Evolutionary conservation across 257 asterid species (phyloP).

Genomic region (Lantana camara): DNA sequence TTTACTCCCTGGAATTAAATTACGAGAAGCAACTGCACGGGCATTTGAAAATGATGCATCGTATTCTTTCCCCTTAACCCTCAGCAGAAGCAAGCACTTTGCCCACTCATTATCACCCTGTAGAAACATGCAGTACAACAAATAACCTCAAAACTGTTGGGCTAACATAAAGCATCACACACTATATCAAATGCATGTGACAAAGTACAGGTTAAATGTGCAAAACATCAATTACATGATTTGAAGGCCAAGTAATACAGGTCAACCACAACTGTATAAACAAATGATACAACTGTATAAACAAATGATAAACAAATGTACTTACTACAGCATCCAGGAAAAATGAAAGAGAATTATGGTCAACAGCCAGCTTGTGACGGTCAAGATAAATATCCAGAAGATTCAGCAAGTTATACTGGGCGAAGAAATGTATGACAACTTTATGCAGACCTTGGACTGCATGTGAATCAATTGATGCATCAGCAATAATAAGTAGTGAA

Average conservation of each 20-base stretch:
- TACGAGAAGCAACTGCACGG: constrained; percentile 78
- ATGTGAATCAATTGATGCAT: constrained; percentile 53
- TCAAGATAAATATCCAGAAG: constrained; percentile 92
- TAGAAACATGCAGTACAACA: constrained; percentile 31
- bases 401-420: constrained; percentile 80
- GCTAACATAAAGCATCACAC: constrained; percentile 21
- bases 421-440: constrained; percentile 69
- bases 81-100: constrained; percentile 78
- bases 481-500: constrained; percentile 50
- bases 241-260: constrained; percentile 6
- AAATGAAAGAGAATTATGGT: constrained; percentile 61
- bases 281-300: constrained; percentile 21
- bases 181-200: constrained; percentile 9
- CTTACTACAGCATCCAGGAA: constrained; percentile 84
- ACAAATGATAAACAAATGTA: constrained; percentile 28
- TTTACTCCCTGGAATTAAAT: constrained; percentile 65
- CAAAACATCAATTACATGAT: constrained; percentile 24
- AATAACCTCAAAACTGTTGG: constrained; percentile 26
- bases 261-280: constrained; percentile 18
- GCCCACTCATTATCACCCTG: constrained; percentile 96
- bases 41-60: constrained; percentile 95
- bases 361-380: constrained; percentile 75
- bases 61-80: constrained; percentile 93
- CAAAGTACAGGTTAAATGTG: constrained; percentile 5
- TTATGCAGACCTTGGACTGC: constrained; percentile 75